Evolutionary conservation across 768 basidiomycete species (phyloP).

Genomic region (Auricularia sp.): DNA sequence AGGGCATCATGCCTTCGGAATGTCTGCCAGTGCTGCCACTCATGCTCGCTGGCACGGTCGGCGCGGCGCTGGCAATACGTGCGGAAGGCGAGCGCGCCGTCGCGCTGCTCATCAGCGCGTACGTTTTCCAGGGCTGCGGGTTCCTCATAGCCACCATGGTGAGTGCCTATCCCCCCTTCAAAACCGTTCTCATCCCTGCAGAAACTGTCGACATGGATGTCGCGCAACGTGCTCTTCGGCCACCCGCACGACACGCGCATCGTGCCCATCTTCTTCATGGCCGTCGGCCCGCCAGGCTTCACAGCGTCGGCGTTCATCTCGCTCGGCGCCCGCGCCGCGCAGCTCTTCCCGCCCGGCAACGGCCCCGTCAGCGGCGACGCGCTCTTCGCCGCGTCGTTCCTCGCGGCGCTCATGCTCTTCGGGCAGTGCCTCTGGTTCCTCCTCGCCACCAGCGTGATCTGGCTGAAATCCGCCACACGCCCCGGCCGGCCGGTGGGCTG

Average conservation of each 20-base stretch:
- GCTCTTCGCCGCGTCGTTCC: constrained; percentile 33
- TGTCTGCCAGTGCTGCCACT: constrained; percentile 8
- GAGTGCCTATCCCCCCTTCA: constrained; percentile 35
- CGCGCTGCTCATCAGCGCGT: constrained; percentile 32
- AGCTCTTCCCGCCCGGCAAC: constrained; percentile 3
- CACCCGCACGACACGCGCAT: constrained; percentile 37
- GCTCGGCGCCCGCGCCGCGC: constrained; percentile 27
- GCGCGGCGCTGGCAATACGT: constrained; percentile 32
- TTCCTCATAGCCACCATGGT: neutral
- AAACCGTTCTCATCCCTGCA: constrained; percentile 23
- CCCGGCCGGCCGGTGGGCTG: neutral
- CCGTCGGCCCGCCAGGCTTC: constrained; percentile 39
- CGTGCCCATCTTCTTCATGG: constrained; percentile 40
- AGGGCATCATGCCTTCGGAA: constrained; percentile 24
- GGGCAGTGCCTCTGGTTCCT: constrained; percentile 40
- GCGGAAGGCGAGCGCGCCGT: constrained; percentile 25
- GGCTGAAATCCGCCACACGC: neutral
- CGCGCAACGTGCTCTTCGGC: constrained; percentile 29
- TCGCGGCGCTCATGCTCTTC: constrained; percentile 30
- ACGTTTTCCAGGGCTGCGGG: constrained; percentile 36
- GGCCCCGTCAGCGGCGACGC: constrained; percentile 28
- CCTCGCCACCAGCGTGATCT: constrained; percentile 8
- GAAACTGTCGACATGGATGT: constrained; percentile 39
- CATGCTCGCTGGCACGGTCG: constrained; percentile 41
- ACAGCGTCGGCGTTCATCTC: constrained; percentile 38